phyloP scores from a whole-genome alignment of 2,329 filamentous ascomycete species.

The Lachnellula subtilissima region DNA sequence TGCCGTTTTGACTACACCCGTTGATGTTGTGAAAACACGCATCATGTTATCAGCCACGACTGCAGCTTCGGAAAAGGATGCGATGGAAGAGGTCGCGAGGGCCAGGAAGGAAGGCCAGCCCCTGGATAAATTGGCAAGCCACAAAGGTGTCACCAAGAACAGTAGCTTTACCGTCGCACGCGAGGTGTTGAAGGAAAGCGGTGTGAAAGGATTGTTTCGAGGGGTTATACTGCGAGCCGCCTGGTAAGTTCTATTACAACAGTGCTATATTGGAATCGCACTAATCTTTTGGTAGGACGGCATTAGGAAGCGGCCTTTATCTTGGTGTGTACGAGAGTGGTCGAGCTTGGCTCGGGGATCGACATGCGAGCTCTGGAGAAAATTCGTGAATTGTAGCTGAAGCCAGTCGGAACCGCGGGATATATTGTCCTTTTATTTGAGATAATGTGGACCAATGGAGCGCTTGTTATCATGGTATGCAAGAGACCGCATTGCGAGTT shows the following conservation, averaged over 20 bases:
- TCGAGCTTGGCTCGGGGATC: slow-evolving; percentile 52
- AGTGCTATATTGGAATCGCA: not conserved
- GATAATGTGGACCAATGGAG: not conserved
- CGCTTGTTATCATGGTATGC: not conserved
- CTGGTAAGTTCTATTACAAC: slow-evolving; percentile 44
- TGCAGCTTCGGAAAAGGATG: slow-evolving; percentile 28
- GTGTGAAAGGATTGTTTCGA: slow-evolving; percentile 69
- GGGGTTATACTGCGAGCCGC: slow-evolving; percentile 67
- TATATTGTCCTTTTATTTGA: not conserved
- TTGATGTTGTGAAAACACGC: slow-evolving; percentile 84
- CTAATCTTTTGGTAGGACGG: slow-evolving; percentile 42
- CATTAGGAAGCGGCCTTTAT: slow-evolving; percentile 77
- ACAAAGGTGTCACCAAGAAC: slow-evolving; percentile 33
- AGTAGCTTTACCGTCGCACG: slow-evolving; percentile 56
- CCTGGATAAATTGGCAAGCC: slow-evolving; percentile 19
- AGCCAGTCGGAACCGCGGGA: slow-evolving; percentile 1
- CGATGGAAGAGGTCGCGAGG: slow-evolving; percentile 21
- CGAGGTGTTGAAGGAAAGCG: slow-evolving; percentile 62
- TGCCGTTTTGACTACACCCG: slow-evolving; percentile 78
- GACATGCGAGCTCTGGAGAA: slow-evolving; percentile 3
- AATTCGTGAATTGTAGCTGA: not conserved
- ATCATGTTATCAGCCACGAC: slow-evolving; percentile 68
- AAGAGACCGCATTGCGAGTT: not conserved
- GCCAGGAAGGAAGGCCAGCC: slow-evolving; percentile 26
- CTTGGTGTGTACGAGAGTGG: slow-evolving; percentile 81